Conservation (phyloP, 2,329 filamentous ascomycete genomes). For the Colletotrichum viniferum region DNA sequence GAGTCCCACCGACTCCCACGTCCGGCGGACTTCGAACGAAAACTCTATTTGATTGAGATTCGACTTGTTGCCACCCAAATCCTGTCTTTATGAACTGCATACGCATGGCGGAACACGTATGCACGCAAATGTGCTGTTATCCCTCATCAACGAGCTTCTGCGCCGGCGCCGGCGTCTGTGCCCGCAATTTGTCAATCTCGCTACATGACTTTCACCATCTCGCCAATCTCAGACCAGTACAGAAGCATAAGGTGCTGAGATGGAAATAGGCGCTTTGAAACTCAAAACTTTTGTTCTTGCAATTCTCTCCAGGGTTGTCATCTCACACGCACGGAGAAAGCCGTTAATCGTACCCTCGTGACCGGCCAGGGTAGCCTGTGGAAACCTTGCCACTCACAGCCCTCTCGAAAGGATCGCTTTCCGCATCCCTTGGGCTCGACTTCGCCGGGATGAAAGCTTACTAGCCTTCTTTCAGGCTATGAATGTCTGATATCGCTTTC, state of each 20-base stretch:
- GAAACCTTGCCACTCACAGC: not conserved
- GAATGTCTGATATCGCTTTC: not conserved
- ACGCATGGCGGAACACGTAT: not conserved
- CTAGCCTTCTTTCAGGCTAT: not conserved
- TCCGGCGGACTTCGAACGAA: not conserved
- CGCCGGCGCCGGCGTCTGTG: not conserved
- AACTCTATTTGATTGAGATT: not conserved
- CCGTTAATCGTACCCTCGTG: not conserved
- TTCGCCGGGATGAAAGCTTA: not conserved
- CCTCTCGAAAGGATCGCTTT: not conserved
- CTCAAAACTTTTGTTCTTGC: not conserved
- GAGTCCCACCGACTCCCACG: not conserved
- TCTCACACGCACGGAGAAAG: not conserved
- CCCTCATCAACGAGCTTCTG: not conserved
- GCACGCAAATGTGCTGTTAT: not conserved
- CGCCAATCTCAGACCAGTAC: not conserved
- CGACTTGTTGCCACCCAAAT: not conserved
- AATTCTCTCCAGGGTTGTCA: not conserved
- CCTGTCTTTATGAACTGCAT: not conserved
- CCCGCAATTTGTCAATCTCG: not conserved
- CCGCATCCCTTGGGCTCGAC: not conserved
- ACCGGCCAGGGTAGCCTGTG: not conserved
- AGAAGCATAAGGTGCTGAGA: not conserved
- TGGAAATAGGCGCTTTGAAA: not conserved
- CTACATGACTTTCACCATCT: not conserved